These are phyloP conservation scores for Volvariella volvacea DNA, from an alignment of 1,284 basidiomycete species.

Conservation along the genomic window DNA sequence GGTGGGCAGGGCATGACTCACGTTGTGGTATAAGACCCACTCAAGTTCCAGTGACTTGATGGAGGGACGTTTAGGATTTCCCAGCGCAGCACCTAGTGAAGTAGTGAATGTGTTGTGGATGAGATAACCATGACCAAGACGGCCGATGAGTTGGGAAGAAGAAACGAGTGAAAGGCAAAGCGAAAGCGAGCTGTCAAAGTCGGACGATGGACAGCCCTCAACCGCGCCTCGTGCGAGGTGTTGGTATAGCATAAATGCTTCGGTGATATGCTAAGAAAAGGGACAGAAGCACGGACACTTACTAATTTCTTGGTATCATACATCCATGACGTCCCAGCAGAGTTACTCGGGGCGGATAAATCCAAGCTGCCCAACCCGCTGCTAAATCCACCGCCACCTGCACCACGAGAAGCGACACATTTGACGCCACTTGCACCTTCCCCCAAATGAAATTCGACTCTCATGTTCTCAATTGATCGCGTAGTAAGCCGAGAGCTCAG, in stretches of 20 bases:
- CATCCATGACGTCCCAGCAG: conserved; percentile 55
- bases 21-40: conserved; percentile 72
- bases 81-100: conserved; percentile 63
- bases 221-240: too few species aligned
- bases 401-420: conserved; percentile 57
- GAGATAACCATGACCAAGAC: conserved; percentile 6
- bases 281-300: too few species aligned
- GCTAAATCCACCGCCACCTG: conserved; percentile 34
- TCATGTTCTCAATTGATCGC: conserved; percentile 63
- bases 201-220: too few species aligned
- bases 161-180: too few species aligned
- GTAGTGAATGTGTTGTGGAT: conserved; percentile 6
- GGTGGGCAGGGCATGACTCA: too few species aligned
- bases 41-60: conserved; percentile 65
- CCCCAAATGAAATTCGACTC: conserved; percentile 71
- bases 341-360: conserved; percentile 15
- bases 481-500: conserved; percentile 62
- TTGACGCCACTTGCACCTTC: conserved; percentile 61
- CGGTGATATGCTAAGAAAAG: too few species aligned
- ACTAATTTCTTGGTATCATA: conserved; percentile 71
- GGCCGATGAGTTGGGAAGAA: conserved; percentile 5
- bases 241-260: too few species aligned
- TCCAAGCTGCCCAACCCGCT: conserved; percentile 27
- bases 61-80: conserved; percentile 64
- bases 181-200: too few species aligned